Evolutionary conservation across 495 filamentous ascomycete genomes (phyloP), one percentile per base, ranked within the genome.

Genomic region (Aspergillus egyptiacus): DNA sequence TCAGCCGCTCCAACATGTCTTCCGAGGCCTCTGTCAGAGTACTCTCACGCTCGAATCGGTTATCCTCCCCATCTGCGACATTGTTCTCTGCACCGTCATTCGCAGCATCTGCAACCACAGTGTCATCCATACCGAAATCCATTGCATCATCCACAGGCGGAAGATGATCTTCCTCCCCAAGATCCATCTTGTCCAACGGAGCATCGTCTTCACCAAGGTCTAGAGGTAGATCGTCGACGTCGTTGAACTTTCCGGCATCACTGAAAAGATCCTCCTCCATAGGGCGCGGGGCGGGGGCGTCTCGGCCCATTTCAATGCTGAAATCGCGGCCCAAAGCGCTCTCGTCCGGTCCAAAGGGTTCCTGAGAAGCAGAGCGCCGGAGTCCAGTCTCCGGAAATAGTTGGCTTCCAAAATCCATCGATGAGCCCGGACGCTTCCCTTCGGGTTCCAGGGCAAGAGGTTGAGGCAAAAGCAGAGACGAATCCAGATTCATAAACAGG

Each of bases 231-330:
- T 44, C 53, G 42, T 75, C 72, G 34, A 70, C 65, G 35, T 75
- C 72, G 41, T 68, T 62, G 30, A 74, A 63, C 36, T 72, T 76
- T 44, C 76, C 65, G 48, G 78, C 73, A 51, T 89, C 86, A 57
- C 83, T 84, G 35, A 85, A 77, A 38, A 88, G 67, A 63, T 91
- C 86, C 40, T 89, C 85, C 49, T 85, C 86, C 19, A 85, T 64
- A 6, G 73, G 66, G 40, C 80, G 73, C 19, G 83, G 71, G 13
- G 79, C 69, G 11, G 84, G 83, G 22, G 85, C 87, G 52, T 91
- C 85, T 79, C 87, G 82, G 61, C 87, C 88, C 56, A 88, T 75
- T 80, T 96, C 89, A 51, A 94, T 79, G 53, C 85, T 91, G 15
- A 72, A 66, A 48, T 81, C 80, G 48, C 72, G 65, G 6, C 65